phyloP scores from a whole-genome alignment of 495 filamentous ascomycete species.

The Neurospora pannonica region DNA sequence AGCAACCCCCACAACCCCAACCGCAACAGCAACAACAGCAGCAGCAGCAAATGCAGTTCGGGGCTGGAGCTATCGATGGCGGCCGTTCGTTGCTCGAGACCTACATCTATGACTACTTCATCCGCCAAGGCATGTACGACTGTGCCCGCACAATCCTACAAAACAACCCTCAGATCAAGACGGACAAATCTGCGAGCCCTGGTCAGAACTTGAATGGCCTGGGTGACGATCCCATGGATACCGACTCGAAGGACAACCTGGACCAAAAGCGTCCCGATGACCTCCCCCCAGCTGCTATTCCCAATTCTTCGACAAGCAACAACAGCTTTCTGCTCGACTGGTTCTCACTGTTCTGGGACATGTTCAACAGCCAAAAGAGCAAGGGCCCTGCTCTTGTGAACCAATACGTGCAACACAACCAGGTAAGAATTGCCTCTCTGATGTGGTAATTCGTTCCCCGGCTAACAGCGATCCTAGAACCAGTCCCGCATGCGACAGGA shows the following conservation, averaged over 20 bases:
- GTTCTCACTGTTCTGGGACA: slow-evolving; percentile 96
- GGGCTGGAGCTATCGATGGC: slow-evolving; percentile 17
- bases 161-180: slow-evolving; percentile 48
- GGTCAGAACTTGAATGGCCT: slow-evolving; percentile 61
- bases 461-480: slow-evolving; percentile 35
- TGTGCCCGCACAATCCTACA: slow-evolving; percentile 65
- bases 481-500: slow-evolving; percentile 58
- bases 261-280: slow-evolving; percentile 66
- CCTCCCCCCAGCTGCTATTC: slow-evolving; percentile 48
- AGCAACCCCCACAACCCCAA: slow-evolving; percentile 22
- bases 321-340: slow-evolving; percentile 85
- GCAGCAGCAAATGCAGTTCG: slow-evolving; percentile 17
- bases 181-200: slow-evolving; percentile 42
- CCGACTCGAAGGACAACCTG: slow-evolving; percentile 66
- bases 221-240: slow-evolving; percentile 74
- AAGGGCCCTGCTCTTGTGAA: slow-evolving; percentile 46
- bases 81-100: slow-evolving; percentile 61
- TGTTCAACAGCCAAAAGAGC: slow-evolving; percentile 68
- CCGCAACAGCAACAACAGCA: neutral
- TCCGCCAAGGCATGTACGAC: slow-evolving; percentile 71
- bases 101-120: slow-evolving; percentile 95
- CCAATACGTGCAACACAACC: slow-evolving; percentile 69
- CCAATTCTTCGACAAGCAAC: slow-evolving; percentile 55
- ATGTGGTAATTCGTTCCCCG: too few relatives aligned
- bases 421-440: slow-evolving; percentile 45